Base-by-base conservation (phyloP, 176 grass and related monocot genomes). In the Carex cristatella region DNA sequence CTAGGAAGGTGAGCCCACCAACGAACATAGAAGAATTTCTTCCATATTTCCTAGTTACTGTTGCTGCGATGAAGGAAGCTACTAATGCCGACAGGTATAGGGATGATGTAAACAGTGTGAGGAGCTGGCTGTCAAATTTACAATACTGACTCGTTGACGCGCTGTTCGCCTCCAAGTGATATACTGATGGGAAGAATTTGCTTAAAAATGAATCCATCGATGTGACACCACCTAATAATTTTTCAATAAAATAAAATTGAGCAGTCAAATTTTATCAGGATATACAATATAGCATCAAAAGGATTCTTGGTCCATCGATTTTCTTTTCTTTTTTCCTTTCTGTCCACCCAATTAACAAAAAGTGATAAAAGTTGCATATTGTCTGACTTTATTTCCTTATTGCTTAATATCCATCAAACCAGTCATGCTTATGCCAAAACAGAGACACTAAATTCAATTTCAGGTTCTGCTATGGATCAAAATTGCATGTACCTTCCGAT, bases 81-180 rank as follows among this genome's bases (percentile, higher is more conserved):
- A 64, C 11, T 35, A 81, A 9, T 81, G 59, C 79, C 11, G 79
- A 59, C 0, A 81, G 79, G 40, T 81, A 81, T 37, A 81, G 79
- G 27, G 79, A 82, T 0, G 79, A 82, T 46, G 79, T 82, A 51
- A 82, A 82, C 32, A 82, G 60, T 4, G 60, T 82, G 18, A 82
- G 79, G 15, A 82, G 57, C 61, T 82, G 79, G 38, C 79, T 82
- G 61, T 82, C 59, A n/a, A 82, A 82, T 82, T 79, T 79, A 79
- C 74, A 79, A 58, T 58, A 79, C 27, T 79, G 74, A 13, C 14
- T 79, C 7, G 19, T 28, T 3, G n/a, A 46, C 5, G 19, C 13
- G 3, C 38, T 51, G 33, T 65, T 48, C 60, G 49, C 13, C 40
- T 82, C 79, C 79, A 64, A 46, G 7, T 49, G 35, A 49, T 65